Percentiles rank a stretch among this genome's conserved stretches.
These are phyloP conservation scores for Candida sanyaensis DNA, from an alignment of 1,139 yeast species.

Conservation along the genomic window DNA sequence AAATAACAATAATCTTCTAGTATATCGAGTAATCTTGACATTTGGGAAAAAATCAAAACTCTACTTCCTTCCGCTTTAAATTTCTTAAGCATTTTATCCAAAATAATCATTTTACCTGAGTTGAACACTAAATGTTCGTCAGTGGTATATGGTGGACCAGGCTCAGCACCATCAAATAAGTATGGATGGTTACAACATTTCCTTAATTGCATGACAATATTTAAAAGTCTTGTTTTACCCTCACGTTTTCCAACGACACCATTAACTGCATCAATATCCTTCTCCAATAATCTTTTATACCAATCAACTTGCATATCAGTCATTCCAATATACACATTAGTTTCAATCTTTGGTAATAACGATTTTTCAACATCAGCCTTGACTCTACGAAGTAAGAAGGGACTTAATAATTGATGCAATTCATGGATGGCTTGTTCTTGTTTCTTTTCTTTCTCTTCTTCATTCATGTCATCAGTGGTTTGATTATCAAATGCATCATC, in stretches of 20 bases:
- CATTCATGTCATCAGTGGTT: constrained; percentile 24
- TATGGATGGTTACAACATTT: constrained; percentile 98
- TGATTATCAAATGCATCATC: constrained; percentile 79
- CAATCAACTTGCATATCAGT: constrained; percentile 90
- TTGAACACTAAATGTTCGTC: constrained; percentile 90
- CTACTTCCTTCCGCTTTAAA: constrained; percentile 80
- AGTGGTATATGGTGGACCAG: constrained; percentile 97
- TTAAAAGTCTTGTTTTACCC: constrained; percentile 84
- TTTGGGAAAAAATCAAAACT: constrained; percentile 90
- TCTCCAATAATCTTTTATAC: constrained; percentile 86
- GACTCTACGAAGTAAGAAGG: constrained; percentile 85
- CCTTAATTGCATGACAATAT: constrained; percentile 94
- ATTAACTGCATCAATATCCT: constrained; percentile 95
- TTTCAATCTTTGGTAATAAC: constrained; percentile 84
- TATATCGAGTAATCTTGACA: constrained; percentile 90
- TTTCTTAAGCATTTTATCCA: constrained; percentile 79
- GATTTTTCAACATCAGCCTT: constrained; percentile 93
- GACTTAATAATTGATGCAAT: constrained; percentile 80
- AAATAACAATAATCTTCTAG: constrained; percentile 89
- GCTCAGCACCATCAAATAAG: constrained; percentile 96
- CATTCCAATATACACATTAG: constrained; percentile 91
- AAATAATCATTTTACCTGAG: constrained; percentile 85
- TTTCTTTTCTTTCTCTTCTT: constrained; percentile 45
- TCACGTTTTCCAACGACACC: constrained; percentile 88
- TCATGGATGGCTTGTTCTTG: constrained; percentile 84